Evolutionary conservation across 176 grass and related monocot genomes (phyloP).

Genomic region (Melocanna baccifera): DNA sequence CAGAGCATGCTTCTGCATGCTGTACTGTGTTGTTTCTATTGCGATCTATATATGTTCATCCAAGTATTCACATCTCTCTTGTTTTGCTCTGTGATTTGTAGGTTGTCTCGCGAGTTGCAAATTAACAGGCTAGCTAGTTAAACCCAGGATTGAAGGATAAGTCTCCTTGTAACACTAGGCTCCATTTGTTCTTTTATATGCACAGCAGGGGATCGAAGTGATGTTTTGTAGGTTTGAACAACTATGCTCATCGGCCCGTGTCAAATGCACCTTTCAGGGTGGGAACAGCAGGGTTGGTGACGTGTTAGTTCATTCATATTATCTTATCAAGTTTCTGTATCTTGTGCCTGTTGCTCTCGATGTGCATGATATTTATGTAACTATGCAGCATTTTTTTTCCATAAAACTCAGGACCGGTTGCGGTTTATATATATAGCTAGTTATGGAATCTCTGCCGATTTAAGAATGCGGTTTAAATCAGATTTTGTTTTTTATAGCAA

Average conservation of each 20-base stretch:
- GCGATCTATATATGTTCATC: not conserved
- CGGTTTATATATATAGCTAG: not conserved
- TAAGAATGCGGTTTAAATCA: not conserved
- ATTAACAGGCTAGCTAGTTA: not conserved
- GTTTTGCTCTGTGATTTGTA: not conserved
- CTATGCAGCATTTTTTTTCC: not conserved
- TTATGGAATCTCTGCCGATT: not conserved
- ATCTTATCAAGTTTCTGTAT: not conserved
- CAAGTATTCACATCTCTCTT: not conserved
- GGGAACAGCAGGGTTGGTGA: not conserved
- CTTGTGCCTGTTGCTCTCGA: not conserved
- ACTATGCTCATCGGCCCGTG: not conserved
- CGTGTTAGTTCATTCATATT: not conserved
- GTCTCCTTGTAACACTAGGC: not conserved
- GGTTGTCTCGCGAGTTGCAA: not conserved
- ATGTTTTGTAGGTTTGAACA: slow-evolving; percentile 2
- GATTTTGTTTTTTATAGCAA: not conserved
- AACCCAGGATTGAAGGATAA: not conserved
- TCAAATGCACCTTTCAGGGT: slow-evolving; percentile 9
- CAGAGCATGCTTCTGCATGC: not conserved
- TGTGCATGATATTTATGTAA: slow-evolving; percentile 20
- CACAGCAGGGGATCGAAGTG: not conserved
- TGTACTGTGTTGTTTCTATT: not conserved
- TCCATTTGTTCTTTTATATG: not conserved
- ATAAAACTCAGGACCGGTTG: not conserved